These are phyloP conservation scores for Mentha longifolia DNA, from an alignment of 257 asterid genomes.

Conservation along the genomic window DNA sequence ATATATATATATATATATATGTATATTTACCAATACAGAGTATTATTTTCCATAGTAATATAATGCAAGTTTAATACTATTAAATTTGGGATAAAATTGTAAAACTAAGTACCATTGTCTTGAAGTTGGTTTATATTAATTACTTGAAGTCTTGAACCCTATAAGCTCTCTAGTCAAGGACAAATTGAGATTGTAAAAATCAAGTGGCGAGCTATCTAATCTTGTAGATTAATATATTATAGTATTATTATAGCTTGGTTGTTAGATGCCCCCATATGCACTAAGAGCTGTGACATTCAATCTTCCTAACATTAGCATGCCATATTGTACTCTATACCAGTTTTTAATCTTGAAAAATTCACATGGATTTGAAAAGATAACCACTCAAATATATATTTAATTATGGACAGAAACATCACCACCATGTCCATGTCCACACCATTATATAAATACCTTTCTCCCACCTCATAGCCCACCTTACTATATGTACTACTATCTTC, in stretches of 20 bases:
- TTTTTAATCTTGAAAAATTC: conserved; percentile 13
- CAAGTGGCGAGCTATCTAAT: not conserved
- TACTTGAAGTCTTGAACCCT: not conserved
- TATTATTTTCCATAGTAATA: too few relatives aligned
- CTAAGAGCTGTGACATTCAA: conserved; percentile 20
- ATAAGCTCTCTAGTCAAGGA: not conserved
- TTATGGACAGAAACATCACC: conserved; percentile 13
- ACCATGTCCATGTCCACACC: conserved; percentile 36
- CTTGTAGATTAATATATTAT: not conserved
- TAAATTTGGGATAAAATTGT: not conserved
- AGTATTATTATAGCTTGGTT: too few relatives aligned
- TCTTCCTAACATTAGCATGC: conserved; percentile 29
- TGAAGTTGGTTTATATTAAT: not conserved
- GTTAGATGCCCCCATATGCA: conserved; percentile 16
- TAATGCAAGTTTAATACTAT: too few relatives aligned
- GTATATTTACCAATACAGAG: too few relatives aligned
- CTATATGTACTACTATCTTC: not conserved
- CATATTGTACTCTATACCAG: conserved; percentile 7
- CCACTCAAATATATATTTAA: conserved; percentile 15
- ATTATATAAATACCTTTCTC: conserved; percentile 45
- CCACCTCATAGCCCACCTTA: conserved; percentile 32
- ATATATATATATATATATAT: too few relatives aligned
- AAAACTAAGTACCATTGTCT: not conserved
- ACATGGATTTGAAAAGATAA: conserved; percentile 25
- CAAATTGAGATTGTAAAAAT: not conserved